Evolutionary conservation across 345 rosid genomes (phyloP).

Genomic region (Erysimum cheiranthoides): DNA sequence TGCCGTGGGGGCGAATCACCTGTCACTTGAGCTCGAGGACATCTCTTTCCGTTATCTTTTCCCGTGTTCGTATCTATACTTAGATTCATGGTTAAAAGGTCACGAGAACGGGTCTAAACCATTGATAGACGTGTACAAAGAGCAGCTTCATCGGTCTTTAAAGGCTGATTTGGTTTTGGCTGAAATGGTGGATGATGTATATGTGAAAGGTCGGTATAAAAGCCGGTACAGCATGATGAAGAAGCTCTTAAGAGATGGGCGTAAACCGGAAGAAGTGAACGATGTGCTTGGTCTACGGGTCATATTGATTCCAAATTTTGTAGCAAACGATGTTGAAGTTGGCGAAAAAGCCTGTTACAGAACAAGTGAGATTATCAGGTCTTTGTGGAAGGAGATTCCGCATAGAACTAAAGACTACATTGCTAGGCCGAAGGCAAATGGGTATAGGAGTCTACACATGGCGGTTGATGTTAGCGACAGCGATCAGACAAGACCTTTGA

Average conservation of each 20-base stretch:
- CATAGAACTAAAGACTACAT: conserved; percentile 87
- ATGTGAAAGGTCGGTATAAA: conserved; percentile 79
- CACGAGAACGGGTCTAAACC: conserved; percentile 70
- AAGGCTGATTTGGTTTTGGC: conserved; percentile 57
- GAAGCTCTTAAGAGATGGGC: conserved; percentile 86
- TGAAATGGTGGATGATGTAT: conserved; percentile 63
- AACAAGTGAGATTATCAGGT: conserved; percentile 60
- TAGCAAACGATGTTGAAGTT: conserved; percentile 41
- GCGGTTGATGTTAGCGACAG: conserved; percentile 84
- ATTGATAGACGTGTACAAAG: conserved; percentile 64
- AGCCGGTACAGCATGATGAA: conserved; percentile 95
- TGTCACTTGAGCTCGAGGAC: conserved; percentile 91
- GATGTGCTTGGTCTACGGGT: conserved; percentile 87
- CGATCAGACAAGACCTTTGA: conserved; percentile 63
- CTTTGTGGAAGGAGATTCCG: conserved; percentile 85
- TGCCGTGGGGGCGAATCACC: conserved; percentile 65
- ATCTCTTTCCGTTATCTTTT: conserved; percentile 79
- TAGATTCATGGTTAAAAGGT: conserved; percentile 82
- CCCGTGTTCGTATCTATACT: conserved; percentile 77
- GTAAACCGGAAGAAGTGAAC: conserved; percentile 85
- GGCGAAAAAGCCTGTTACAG: conserved; percentile 81
- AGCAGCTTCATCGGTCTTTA: conserved; percentile 68
- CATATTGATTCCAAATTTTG: conserved; percentile 62
- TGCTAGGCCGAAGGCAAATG: conserved; percentile 77
- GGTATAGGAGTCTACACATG: conserved; percentile 92